A percentile compares a stretch with the other conserved stretches of the same genome.
Conservation (phyloP, 257 asterid species). For the Penstemon newberryi region DNA sequence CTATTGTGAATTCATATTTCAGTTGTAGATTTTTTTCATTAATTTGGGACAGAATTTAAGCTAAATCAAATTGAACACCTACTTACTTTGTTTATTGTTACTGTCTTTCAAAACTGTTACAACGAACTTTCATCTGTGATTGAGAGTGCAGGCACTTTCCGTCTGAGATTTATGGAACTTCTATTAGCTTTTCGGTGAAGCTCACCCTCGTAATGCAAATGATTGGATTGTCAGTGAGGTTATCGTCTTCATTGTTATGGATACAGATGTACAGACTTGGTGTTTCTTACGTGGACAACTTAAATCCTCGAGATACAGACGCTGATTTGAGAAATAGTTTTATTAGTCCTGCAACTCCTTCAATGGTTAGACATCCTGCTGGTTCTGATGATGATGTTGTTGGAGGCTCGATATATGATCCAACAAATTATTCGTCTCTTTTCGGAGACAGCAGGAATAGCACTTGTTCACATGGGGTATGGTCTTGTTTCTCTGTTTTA, state of each 20-base stretch:
- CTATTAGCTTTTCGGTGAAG: slow-evolving; percentile 66
- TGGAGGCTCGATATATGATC: slow-evolving; percentile 76
- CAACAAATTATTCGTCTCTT: slow-evolving; percentile 72
- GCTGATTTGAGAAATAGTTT: slow-evolving; percentile 73
- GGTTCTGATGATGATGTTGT: slow-evolving; percentile 58
- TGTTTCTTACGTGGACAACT: slow-evolving; percentile 56
- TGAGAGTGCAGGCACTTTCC: slow-evolving; percentile 69
- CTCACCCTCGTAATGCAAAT: slow-evolving; percentile 83
- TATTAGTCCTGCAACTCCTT: slow-evolving; percentile 75
- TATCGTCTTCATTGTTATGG: slow-evolving; percentile 81
- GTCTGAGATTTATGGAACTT: slow-evolving; percentile 54
- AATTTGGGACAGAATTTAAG: no score
- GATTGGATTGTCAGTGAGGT: slow-evolving; percentile 69
- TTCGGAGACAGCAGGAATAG: slow-evolving; percentile 65
- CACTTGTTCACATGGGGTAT: slow-evolving; percentile 46
- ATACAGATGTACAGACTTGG: slow-evolving; percentile 96
- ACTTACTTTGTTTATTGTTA: background rate
- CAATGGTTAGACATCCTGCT: slow-evolving; percentile 50
- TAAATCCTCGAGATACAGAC: slow-evolving; percentile 62
- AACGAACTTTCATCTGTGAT: slow-evolving; percentile 8
- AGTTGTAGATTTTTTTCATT: no score
- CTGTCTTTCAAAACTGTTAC: slow-evolving; percentile 12
- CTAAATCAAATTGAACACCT: no score
- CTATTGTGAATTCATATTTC: background rate
- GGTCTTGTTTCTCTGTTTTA: slow-evolving; percentile 18